Percentiles rank a stretch among this genome's conserved stretches.
Evolutionary conservation across 2,329 filamentous ascomycete genomes (phyloP).

Genomic region (Paecilomyces formosus): DNA sequence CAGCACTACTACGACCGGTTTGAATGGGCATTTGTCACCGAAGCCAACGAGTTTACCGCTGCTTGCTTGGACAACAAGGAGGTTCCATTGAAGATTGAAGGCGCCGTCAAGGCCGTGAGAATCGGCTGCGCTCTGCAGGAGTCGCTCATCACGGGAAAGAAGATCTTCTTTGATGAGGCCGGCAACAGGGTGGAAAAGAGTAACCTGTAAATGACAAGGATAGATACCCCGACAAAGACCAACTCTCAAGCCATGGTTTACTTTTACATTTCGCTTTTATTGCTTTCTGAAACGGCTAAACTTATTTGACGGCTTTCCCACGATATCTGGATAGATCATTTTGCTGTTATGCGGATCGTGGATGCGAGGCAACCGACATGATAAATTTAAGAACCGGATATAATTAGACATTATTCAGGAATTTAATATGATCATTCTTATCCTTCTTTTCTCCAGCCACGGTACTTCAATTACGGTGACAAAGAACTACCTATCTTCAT

Average conservation of each 20-base stretch:
- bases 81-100: conserved; percentile 49
- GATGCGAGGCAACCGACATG: neutral
- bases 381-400: neutral
- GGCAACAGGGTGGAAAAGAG: conserved; percentile 41
- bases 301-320: neutral
- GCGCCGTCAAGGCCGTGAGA: conserved; percentile 50
- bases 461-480: too few relatives aligned
- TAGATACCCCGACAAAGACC: neutral
- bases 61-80: conserved; percentile 49
- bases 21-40: conserved; percentile 55
- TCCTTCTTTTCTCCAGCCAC: neutral
- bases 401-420: neutral
- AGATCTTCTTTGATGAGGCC: conserved; percentile 52
- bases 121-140: conserved; percentile 56
- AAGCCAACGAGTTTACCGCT: conserved; percentile 58
- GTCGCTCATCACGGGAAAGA: conserved; percentile 46
- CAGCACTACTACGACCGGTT: conserved; percentile 59
- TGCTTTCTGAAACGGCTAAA: neutral
- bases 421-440: neutral
- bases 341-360: neutral
- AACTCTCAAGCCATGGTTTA: neutral
- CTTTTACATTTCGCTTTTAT: neutral
- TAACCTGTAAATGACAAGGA: conserved; percentile 22
- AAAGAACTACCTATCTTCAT: too few relatives aligned
- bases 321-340: neutral